Conservation (phyloP, 805 yeast genomes). For the Kurtzmaniella fragi region DNA sequence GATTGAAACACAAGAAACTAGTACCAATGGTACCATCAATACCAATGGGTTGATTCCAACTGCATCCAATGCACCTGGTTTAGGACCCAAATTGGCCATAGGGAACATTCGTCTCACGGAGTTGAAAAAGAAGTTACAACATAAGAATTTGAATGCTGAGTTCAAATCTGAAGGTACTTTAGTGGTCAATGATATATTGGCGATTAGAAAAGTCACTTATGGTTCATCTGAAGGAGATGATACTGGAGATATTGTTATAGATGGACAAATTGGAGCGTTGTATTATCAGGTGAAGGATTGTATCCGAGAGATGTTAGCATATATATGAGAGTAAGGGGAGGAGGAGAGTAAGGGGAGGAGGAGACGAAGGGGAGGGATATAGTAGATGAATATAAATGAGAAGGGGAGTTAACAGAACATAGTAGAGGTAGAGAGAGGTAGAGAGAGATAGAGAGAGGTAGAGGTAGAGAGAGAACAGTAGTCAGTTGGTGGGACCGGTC, state of each 20-base stretch:
- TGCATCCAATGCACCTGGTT: not conserved
- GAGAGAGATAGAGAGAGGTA: no score
- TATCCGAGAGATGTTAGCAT: slow-evolving; percentile 71
- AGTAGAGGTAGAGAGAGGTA: no score
- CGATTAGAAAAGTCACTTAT: slow-evolving; percentile 60
- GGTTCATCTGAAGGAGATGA: slow-evolving; percentile 38
- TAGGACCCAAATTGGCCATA: slow-evolving; percentile 52
- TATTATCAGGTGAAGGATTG: slow-evolving; percentile 74
- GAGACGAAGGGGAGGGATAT: no score
- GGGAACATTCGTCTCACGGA: slow-evolving; percentile 88
- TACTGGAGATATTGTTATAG: slow-evolving; percentile 80
- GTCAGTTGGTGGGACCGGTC: no score
- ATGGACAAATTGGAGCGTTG: slow-evolving; percentile 70
- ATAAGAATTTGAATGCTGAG: slow-evolving; percentile 67
- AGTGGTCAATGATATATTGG: slow-evolving; percentile 74
- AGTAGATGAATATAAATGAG: no score
- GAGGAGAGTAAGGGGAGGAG: no score
- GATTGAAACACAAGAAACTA: not conserved
- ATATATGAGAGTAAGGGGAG: slow-evolving; percentile 44
- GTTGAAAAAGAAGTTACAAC: slow-evolving; percentile 56
- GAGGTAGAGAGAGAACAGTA: no score
- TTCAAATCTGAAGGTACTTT: slow-evolving; percentile 90
- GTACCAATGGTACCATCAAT: not conserved
- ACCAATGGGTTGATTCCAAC: not conserved
- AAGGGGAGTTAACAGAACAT: no score